Evolutionary conservation across 768 basidiomycete genomes (phyloP), one percentile per base, ranked within the genome.

Genomic region (Hygrocybe coccinea): DNA sequence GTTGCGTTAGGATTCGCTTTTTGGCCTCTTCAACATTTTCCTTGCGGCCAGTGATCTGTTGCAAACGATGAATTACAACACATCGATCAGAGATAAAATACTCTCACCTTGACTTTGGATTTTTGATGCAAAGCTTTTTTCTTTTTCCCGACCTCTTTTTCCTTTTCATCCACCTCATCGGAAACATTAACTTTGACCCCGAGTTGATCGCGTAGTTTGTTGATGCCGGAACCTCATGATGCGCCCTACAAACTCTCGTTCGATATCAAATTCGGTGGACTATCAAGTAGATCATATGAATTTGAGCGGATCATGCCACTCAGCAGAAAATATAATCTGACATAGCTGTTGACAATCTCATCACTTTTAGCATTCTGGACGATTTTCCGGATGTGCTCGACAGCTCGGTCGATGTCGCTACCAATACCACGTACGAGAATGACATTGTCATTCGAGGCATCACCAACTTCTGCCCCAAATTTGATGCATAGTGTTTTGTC

Each of bases 21-120:
- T 93, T 92, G 50, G 95, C 95, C 69, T 98, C 95, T 66, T 95
- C 94, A 37, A 86, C 95, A 62, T 95, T 94, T 73, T 97, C 94
- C 74, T 95, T 91, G 53, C 94, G 85, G 56, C 97, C 97, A 61
- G 85, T 85, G 61, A 98, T 90, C 88, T 92, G 60, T 3, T 21
- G 29, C 17, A n/a, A 25, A 52, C n/a, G 25, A 59, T 46, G 37
- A 55, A 44, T 22, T 29, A 46, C 35, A 35, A 55, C 21, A 45
- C 17, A 24, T 24, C 49, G 37, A 43, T 47, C 49, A 8, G 10
- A n/a, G 36, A 29, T 17, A 19, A 24, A 25, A 12, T 25, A 15
- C 33, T 60, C 74, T 62, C 61, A 90, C 90, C 77, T 86, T 92
- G 71, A 91, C 79, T 75, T 79, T 87, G 62, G 83, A 85, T 73